These are phyloP conservation scores for Avena eriantha DNA, from an alignment of 176 grass and related monocot genomes.

Conservation along the genomic window DNA sequence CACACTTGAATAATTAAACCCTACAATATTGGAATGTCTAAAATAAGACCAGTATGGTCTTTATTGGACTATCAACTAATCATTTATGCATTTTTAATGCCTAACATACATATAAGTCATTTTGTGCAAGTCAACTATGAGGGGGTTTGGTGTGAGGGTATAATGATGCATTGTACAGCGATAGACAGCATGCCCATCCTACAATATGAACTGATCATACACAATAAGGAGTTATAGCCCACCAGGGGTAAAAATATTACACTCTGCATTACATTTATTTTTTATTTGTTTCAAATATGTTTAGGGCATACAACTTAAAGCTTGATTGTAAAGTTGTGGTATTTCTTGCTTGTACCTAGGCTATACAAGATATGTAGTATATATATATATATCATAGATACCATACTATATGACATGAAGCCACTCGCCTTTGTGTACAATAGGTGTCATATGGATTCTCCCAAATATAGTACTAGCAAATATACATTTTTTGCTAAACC, in stretches of 20 bases:
- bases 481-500: too few relatives aligned
- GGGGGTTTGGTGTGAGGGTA: not conserved
- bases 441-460: too few relatives aligned
- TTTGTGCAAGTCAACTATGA: not conserved
- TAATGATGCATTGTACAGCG: not conserved
- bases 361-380: too few relatives aligned
- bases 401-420: too few relatives aligned
- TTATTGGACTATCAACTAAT: not conserved
- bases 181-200: not conserved
- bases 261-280: not conserved
- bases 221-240: not conserved
- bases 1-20: not conserved
- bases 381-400: too few relatives aligned
- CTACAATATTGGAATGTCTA: not conserved
- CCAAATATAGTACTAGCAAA: too few relatives aligned
- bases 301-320: too few relatives aligned
- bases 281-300: not conserved
- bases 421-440: too few relatives aligned
- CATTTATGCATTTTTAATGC: not conserved
- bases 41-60: not conserved
- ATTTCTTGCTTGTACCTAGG: too few relatives aligned
- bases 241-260: not conserved
- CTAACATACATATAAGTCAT: not conserved
- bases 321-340: too few relatives aligned
- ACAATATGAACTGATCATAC: not conserved